A percentile compares a stretch with the other conserved stretches of the same genome.
phyloP scores from a whole-genome alignment of 2,329 filamentous ascomycete genomes.

The Colletotrichum camelliae region DNA sequence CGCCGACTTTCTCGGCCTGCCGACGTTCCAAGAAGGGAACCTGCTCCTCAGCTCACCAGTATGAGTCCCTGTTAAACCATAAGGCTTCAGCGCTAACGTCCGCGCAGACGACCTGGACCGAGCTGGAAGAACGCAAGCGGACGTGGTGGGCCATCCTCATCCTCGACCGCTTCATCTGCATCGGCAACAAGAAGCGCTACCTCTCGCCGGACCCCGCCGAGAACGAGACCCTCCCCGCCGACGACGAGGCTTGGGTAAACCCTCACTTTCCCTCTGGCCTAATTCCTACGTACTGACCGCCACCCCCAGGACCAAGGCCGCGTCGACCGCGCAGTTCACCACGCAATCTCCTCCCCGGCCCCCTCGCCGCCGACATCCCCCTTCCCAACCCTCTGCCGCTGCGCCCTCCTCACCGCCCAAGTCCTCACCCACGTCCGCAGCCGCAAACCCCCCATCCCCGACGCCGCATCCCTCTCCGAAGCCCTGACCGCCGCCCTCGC shows the following conservation, averaged over 20 bases:
- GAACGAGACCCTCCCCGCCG: constrained; percentile 35
- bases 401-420: constrained; percentile 37
- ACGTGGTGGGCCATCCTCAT: constrained; percentile 56
- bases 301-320: constrained; percentile 40
- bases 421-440: constrained; percentile 35
- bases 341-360: constrained; percentile 43
- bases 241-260: constrained; percentile 45
- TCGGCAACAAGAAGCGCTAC: constrained; percentile 24
- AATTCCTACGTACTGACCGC: neutral
- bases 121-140: constrained; percentile 49
- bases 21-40: constrained; percentile 36
- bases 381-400: constrained; percentile 55
- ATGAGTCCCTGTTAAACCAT: constrained; percentile 7
- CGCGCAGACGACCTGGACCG: constrained; percentile 43
- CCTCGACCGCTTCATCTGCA: constrained; percentile 36
- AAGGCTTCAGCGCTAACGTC: constrained; percentile 25
- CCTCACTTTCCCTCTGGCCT: neutral
- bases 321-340: constrained; percentile 30
- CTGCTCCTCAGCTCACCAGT: constrained; percentile 41
- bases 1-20: constrained; percentile 49
- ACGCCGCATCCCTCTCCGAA: neutral
- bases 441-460: neutral
- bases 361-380: constrained; percentile 47
- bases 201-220: constrained; percentile 24
- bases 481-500: neutral